Conservation (phyloP, 495 filamentous ascomycete genomes). For the Aspergillus conjunctus region DNA sequence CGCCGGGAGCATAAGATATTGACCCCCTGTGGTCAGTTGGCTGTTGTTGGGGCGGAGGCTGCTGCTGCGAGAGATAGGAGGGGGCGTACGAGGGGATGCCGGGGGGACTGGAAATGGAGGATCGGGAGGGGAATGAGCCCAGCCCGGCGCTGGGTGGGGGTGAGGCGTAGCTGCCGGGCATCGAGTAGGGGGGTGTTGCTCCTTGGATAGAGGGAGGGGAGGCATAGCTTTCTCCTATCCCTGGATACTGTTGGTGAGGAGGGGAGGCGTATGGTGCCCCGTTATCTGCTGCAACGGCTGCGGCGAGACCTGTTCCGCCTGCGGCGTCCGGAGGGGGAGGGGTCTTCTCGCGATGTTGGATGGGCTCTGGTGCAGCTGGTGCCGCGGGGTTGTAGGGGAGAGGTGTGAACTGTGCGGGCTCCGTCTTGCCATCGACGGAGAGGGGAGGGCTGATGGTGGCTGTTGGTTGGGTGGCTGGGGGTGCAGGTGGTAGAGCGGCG, state of each 20-base stretch:
- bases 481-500: conserved; percentile 43
- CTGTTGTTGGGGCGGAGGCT: background rate
- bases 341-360: conserved; percentile 85
- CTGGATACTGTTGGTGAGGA: conserved; percentile 33
- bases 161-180: conserved; percentile 36
- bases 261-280: conserved; percentile 42
- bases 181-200: conserved; percentile 31
- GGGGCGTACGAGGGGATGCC: conserved; percentile 39
- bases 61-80: conserved; percentile 29
- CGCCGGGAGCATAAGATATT: conserved; percentile 43
- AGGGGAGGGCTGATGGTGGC: conserved; percentile 33
- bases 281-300: conserved; percentile 68
- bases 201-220: conserved; percentile 30
- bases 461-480: conserved; percentile 28
- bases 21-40: conserved; percentile 22
- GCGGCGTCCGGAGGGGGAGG: conserved; percentile 77
- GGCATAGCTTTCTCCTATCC: conserved; percentile 28
- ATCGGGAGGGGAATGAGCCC: conserved; percentile 31
- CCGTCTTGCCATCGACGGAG: conserved; percentile 35
- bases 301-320: conserved; percentile 68
- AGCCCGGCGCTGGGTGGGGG: conserved; percentile 43
- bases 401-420: conserved; percentile 60
- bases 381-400: conserved; percentile 90
- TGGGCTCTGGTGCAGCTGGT: conserved; percentile 79
- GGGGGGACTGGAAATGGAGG: conserved; percentile 30